Percentiles rank a stretch among this genome's conserved stretches.
Evolutionary conservation across 2,329 filamentous ascomycete species (phyloP).

Genomic region (Neobulgaria alba): DNA sequence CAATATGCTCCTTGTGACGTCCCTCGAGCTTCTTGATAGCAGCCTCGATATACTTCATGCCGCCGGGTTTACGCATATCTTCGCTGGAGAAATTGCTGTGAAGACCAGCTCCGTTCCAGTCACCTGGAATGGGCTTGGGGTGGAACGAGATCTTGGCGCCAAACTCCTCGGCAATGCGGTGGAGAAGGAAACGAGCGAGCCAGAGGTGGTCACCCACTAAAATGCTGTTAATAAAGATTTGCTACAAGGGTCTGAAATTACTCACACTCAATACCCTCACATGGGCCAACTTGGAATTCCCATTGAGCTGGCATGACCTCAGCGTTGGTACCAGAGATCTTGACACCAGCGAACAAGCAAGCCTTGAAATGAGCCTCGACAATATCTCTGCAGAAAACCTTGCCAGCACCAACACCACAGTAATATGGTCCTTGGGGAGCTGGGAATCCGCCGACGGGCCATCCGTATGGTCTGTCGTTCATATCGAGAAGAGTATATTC

Average conservation of each 20-base stretch:
- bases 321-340: slow-evolving; percentile 97
- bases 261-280: slow-evolving; percentile 73
- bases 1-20: slow-evolving; percentile 76
- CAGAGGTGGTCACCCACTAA: slow-evolving; percentile 92
- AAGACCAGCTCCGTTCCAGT: slow-evolving; percentile 95
- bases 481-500: slow-evolving; percentile 92
- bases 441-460: slow-evolving; percentile 73
- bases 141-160: slow-evolving; percentile 91
- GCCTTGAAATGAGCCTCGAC: slow-evolving; percentile 92
- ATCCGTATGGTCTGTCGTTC: slow-evolving; percentile 84
- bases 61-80: slow-evolving; percentile 81
- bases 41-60: slow-evolving; percentile 90
- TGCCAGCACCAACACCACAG: slow-evolving; percentile 95
- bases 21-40: slow-evolving; percentile 76
- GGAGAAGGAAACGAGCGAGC: slow-evolving; percentile 82
- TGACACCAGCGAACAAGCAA: slow-evolving; percentile 74
- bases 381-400: slow-evolving; percentile 96
- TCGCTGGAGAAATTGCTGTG: slow-evolving; percentile 90
- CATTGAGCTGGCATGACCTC: slow-evolving; percentile 98
- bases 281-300: slow-evolving; percentile 96
- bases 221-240: slow-evolving; percentile 21
- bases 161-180: slow-evolving; percentile 92
- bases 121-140: slow-evolving; percentile 89
- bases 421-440: slow-evolving; percentile 87
- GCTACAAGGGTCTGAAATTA: slow-evolving; percentile 4